phyloP scores from a whole-genome alignment of 139 green algal species.

The Coelastrella sp. region DNA sequence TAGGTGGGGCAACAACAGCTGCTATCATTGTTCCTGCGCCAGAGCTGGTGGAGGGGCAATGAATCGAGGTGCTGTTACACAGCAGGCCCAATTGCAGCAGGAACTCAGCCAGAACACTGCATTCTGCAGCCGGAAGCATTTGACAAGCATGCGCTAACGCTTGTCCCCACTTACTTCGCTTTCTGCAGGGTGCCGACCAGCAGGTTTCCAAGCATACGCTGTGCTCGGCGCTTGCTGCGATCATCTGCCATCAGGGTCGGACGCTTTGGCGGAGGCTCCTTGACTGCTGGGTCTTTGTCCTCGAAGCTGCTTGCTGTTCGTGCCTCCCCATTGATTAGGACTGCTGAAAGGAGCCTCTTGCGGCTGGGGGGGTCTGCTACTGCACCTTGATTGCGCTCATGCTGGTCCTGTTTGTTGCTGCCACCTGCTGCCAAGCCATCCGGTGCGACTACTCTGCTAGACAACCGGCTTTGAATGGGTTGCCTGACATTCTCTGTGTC shows the following conservation, averaged over 20 bases:
- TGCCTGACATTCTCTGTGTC: too few relatives aligned
- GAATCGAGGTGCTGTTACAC: too few relatives aligned
- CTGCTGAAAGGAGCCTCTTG: slow-evolving; percentile 42
- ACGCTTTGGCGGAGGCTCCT: slow-evolving; percentile 13
- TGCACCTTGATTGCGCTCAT: background rate
- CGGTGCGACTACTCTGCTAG: slow-evolving; percentile 21
- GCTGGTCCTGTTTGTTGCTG: slow-evolving; percentile 12
- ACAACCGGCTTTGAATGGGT: background rate
- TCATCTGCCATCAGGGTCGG: slow-evolving; percentile 4
- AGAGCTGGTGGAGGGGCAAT: too few relatives aligned
- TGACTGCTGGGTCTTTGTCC: background rate
- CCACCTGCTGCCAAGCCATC: slow-evolving; percentile 10
- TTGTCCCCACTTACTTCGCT: background rate
- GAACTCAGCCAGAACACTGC: too few relatives aligned
- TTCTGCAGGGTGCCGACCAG: slow-evolving; percentile 39
- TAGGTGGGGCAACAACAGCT: too few relatives aligned
- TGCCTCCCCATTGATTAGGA: slow-evolving; percentile 29
- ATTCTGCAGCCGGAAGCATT: too few relatives aligned
- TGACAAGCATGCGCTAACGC: too few relatives aligned
- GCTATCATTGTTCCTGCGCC: too few relatives aligned
- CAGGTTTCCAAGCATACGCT: slow-evolving; percentile 4
- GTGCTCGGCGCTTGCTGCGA: slow-evolving; percentile 1
- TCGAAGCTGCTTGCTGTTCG: background rate
- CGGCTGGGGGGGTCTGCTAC: background rate
- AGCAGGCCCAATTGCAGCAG: too few relatives aligned